Evolutionary conservation across 169 alveolate species (phyloP).

Genomic region (Toxoplasma gondii): DNA sequence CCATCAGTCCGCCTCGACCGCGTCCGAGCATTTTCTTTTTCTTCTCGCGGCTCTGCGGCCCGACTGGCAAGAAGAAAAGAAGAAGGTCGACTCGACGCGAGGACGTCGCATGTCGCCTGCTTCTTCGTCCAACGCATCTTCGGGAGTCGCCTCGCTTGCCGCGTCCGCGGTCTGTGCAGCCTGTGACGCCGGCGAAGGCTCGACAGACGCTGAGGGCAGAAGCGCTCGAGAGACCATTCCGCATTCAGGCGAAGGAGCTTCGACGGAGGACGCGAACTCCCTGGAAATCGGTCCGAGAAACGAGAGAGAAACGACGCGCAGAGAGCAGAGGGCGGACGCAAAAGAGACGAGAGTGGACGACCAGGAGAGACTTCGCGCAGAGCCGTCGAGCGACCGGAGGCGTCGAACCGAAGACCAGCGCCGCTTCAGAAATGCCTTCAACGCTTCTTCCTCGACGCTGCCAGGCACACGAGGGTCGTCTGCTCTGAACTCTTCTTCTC

Average conservation of each 20-base stretch:
- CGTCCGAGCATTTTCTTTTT: background rate
- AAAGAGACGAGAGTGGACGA: too few relatives aligned
- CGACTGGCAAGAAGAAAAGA: background rate
- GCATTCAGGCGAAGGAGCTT: too few relatives aligned
- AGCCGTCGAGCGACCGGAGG: too few relatives aligned
- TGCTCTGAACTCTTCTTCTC: background rate
- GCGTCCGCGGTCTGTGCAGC: background rate
- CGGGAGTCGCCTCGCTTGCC: background rate
- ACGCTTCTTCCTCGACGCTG: background rate
- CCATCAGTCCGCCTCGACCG: background rate
- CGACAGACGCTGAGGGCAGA: background rate
- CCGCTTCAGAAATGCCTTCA: too few relatives aligned
- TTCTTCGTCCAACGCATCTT: background rate
- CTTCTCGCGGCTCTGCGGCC: slow-evolving; percentile 7
- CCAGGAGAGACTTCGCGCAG: too few relatives aligned
- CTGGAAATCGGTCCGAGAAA: too few relatives aligned
- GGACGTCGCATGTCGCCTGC: background rate
- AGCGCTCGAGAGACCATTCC: too few relatives aligned
- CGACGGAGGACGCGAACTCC: too few relatives aligned
- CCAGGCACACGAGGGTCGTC: background rate
- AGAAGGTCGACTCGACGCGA: background rate
- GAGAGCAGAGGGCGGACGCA: too few relatives aligned
- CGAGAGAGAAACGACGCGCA: too few relatives aligned
- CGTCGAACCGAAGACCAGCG: too few relatives aligned
- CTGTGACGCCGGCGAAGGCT: background rate